Base-by-base conservation (phyloP, 148 eudicot species). In the Drosera capensis region DNA sequence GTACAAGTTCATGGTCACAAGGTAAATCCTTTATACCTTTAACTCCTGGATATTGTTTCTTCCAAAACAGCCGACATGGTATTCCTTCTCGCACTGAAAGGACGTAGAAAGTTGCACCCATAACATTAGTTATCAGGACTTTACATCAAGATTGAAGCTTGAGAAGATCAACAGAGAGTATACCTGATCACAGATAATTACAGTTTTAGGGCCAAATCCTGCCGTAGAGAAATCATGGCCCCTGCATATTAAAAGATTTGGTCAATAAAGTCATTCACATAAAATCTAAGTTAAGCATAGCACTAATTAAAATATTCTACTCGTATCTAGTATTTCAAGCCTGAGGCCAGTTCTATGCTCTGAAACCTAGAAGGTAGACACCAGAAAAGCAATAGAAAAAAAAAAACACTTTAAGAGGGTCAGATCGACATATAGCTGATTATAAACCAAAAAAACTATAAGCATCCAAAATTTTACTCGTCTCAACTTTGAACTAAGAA, bases 141-240 rank as follows among this genome's bases (percentile, higher is more conserved):
- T 34, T 4, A 4, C 40, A 56, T 1, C 7, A 9, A 41, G 20
- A 5, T 41, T 17, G 7, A 41, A 1, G 8, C 7, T 18, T 41
- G 21, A 38, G 20, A 12, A 36, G 20, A 29, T 25, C 7, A 49
- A 45, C 7, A 16, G 14, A 31, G 12, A 34, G 19, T 43, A 28
- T 47, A 86, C 94, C 94, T 90, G 93, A 61, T 90, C 93, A 59
- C 97, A 84, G 7, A 78, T 55, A 3, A 90, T 71, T 49, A 90
- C 87, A 24, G 97, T 90, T 23, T 64, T 71, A 21, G 70, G 69
- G 37, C 73, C 68, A 70, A 84, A 84, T 25, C 60, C 84, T 25
- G 70, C 40, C 35, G 52, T 78, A 60, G 66, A 60, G 59, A 84
- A 90, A 57, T 78, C 97, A 45, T 75, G 79, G 35, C 63, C 64